Evolutionary conservation across 352 stramenopile species (phyloP).

Genomic region (Pythium volutum): DNA sequence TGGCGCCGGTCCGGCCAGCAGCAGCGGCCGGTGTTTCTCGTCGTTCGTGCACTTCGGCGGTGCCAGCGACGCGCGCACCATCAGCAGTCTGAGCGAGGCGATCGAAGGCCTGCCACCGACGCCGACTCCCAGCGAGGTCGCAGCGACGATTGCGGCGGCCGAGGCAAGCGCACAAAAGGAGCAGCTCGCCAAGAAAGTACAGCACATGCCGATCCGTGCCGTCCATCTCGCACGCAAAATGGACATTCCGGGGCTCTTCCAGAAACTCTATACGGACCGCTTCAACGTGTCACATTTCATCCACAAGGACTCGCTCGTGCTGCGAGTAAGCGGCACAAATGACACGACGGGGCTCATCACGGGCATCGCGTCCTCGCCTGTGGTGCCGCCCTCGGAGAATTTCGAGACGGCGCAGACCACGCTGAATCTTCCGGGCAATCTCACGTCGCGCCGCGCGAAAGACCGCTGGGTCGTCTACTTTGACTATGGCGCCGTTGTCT

Average conservation of each 20-base stretch:
- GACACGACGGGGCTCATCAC: slow-evolving; percentile 41
- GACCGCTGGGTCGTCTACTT: slow-evolving; percentile 93
- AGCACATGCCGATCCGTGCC: slow-evolving; percentile 81
- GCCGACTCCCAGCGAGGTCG: slow-evolving; percentile 59
- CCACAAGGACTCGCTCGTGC: slow-evolving; percentile 80
- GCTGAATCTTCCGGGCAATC: slow-evolving; percentile 47
- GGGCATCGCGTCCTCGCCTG: slow-evolving; percentile 22
- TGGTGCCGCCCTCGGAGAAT: slow-evolving; percentile 2
- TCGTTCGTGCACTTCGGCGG: slow-evolving; percentile 1
- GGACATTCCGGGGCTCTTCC: slow-evolving; percentile 82
- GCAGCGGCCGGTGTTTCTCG: slow-evolving; percentile 15
- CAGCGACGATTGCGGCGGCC: slow-evolving; percentile 61
- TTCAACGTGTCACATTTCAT: slow-evolving; percentile 82
- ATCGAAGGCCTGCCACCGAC: slow-evolving; percentile 42
- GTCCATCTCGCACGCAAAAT: slow-evolving; percentile 84
- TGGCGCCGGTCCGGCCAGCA: neutral
- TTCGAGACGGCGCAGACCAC: slow-evolving; percentile 23
- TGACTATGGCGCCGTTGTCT: slow-evolving; percentile 91
- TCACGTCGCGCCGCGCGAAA: slow-evolving; percentile 71
- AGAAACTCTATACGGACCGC: slow-evolving; percentile 84
- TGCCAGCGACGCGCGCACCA: slow-evolving; percentile 1
- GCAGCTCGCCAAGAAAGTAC: slow-evolving; percentile 45
- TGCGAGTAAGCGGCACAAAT: slow-evolving; percentile 43
- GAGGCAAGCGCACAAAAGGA: slow-evolving; percentile 48
- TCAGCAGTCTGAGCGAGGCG: slow-evolving; percentile 22